Evolutionary conservation across 345 rosid species (phyloP).

Genomic region (Combretum micranthum): DNA sequence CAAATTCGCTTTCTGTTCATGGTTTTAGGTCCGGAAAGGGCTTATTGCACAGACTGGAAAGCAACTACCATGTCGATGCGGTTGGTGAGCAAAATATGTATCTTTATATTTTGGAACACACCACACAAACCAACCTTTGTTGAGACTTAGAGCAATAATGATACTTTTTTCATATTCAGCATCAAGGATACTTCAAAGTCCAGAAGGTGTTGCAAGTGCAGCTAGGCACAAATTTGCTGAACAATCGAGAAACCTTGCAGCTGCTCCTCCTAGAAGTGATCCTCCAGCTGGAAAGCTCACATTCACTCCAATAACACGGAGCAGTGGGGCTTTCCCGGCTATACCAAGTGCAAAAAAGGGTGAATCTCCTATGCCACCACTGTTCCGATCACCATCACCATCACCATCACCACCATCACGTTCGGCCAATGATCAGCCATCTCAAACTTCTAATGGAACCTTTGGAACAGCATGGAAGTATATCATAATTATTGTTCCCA

Average conservation of each 20-base stretch:
- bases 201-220: conserved; percentile 25
- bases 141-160: background rate
- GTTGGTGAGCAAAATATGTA: conserved; percentile 26
- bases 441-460: conserved; percentile 9
- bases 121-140: background rate
- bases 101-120: background rate
- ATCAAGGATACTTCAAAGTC: conserved; percentile 14
- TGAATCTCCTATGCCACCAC: conserved; percentile 19
- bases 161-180: conserved; percentile 11
- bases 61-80: conserved; percentile 8
- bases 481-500: conserved; percentile 30
- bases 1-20: conserved; percentile 15
- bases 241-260: conserved; percentile 56
- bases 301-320: conserved; percentile 43
- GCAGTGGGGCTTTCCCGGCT: conserved; percentile 89
- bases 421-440: conserved; percentile 8
- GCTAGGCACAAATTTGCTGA: conserved; percentile 61
- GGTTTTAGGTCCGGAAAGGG: conserved; percentile 35
- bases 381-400: conserved; percentile 13
- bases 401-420: conserved; percentile 16
- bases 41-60: conserved; percentile 8
- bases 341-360: conserved; percentile 37
- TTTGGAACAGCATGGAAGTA: conserved; percentile 37
- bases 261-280: conserved; percentile 30
- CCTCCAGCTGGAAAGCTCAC: conserved; percentile 28